Conservation (phyloP, 306 rosid species). For the Cicer yamashitae region DNA sequence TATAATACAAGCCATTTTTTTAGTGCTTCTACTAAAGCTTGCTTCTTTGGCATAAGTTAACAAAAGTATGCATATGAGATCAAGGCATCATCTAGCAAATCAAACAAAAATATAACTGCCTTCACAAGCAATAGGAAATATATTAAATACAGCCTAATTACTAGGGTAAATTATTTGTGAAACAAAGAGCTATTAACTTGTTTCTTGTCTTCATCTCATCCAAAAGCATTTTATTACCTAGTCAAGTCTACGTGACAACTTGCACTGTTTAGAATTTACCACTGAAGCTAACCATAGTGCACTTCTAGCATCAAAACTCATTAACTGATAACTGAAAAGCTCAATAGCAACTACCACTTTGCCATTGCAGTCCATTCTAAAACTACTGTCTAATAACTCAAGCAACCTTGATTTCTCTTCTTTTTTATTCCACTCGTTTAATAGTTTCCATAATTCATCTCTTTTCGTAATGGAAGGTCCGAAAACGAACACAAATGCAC, state of each 20-base stretch:
- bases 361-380: conserved; percentile 17
- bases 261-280: not conserved
- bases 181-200: conserved; percentile 21
- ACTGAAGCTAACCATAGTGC: not conserved
- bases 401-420: conserved; percentile 13
- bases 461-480: not conserved
- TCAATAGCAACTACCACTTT: not conserved
- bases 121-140: conserved; percentile 9
- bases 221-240: not conserved
- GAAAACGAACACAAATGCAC: not conserved
- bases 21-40: conserved; percentile 13
- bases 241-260: not conserved
- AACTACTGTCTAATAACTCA: conserved; percentile 7
- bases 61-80: conserved; percentile 1
- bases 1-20: not conserved
- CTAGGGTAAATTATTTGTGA: conserved; percentile 19
- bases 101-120: conserved; percentile 1
- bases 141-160: conserved; percentile 14
- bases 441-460: conserved; percentile 25
- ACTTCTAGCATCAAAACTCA: not conserved
- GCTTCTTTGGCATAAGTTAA: conserved; percentile 17
- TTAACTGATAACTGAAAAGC: not conserved
- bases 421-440: not conserved
- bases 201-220: conserved; percentile 12
- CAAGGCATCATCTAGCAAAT: conserved; percentile 5